phyloP scores from a whole-genome alignment of 192 early-diverging fungal genomes.

The Coemansia pectinata region DNA sequence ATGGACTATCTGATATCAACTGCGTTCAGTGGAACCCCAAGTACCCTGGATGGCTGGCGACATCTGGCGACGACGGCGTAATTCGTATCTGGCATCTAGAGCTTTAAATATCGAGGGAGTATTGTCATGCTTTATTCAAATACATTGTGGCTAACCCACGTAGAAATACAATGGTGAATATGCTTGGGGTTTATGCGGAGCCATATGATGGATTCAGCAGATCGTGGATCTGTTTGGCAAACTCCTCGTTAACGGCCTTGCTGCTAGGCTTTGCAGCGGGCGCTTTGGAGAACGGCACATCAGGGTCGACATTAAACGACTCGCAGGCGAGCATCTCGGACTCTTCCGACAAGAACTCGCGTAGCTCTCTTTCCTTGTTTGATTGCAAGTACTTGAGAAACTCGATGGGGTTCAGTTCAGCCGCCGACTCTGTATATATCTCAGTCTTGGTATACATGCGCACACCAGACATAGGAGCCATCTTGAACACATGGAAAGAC shows the following conservation, averaged over 20 bases:
- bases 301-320: slow-evolving; percentile 26
- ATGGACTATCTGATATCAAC: slow-evolving; percentile 89
- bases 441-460: slow-evolving; percentile 31
- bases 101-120: not conserved
- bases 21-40: slow-evolving; percentile 82
- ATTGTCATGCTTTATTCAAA: not conserved
- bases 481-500: not conserved
- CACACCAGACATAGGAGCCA: not conserved
- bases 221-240: slow-evolving; percentile 45
- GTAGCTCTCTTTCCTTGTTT: slow-evolving; percentile 17
- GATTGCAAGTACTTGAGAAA: slow-evolving; percentile 40
- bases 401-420: slow-evolving; percentile 32
- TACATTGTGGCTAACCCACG: not conserved
- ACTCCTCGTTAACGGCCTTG: slow-evolving; percentile 43
- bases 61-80: slow-evolving; percentile 88
- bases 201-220: slow-evolving; percentile 38
- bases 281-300: slow-evolving; percentile 3
- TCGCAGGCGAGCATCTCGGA: slow-evolving; percentile 31
- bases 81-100: slow-evolving; percentile 77
- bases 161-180: slow-evolving; percentile 2
- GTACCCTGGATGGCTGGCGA: slow-evolving; percentile 71
- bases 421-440: slow-evolving; percentile 11
- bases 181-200: slow-evolving; percentile 7
- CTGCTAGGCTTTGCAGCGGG: not conserved
- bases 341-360: slow-evolving; percentile 41